Evolutionary conservation across 2,329 filamentous ascomycete species (phyloP), one percentile per base, ranked within the genome.

Genomic region (Plectosphaerella plurivora): DNA sequence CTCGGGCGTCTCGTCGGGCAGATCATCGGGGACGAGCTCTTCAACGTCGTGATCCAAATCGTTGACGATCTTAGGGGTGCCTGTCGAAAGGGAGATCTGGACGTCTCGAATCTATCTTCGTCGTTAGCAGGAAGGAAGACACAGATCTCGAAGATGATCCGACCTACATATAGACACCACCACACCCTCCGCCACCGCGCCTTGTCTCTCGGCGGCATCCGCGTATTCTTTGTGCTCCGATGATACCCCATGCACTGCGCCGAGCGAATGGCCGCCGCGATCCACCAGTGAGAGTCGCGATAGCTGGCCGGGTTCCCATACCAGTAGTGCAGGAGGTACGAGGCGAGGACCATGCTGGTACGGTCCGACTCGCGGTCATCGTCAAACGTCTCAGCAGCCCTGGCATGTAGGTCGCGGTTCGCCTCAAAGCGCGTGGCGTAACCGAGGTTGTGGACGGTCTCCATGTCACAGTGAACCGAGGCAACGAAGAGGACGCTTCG

Each of bases 11-110:
- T 55, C 53, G 24, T 51, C 53, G 5, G 48, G 36, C 2, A 55
- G 36, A 22, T 55, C 53, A 14, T 55, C 51, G 45, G 46, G 33
- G 12, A 51, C 28, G 3, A 51, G 47, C 45, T 53, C 53, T 36
- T 55, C 53, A 3, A 55, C 51, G 10, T 55, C 50, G 18, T 51
- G 46, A 14, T 55, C 53, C 9, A 36, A n/a, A 25, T 55, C 53
- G 28, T 55, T 55, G 18, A 55, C 53, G 8, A 53, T 28, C 47
- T 51, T 55, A 4, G 53, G 53, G 1, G 45, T 46, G 24, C 53
- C 53, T 10, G 46, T 51, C n/a, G 53, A 51, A 18, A 55, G 20
- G 5, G 53, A 50, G 22, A 41, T 53, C 33, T 55, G 53, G 2
- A 51, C 20, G 18, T 55, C 53, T 37, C 53, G 47, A 24, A 55